Percentiles rank a stretch among this genome's conserved stretches.
phyloP scores from a whole-genome alignment of 2,329 filamentous ascomycete genomes.

The Scedosporium boydii region DNA sequence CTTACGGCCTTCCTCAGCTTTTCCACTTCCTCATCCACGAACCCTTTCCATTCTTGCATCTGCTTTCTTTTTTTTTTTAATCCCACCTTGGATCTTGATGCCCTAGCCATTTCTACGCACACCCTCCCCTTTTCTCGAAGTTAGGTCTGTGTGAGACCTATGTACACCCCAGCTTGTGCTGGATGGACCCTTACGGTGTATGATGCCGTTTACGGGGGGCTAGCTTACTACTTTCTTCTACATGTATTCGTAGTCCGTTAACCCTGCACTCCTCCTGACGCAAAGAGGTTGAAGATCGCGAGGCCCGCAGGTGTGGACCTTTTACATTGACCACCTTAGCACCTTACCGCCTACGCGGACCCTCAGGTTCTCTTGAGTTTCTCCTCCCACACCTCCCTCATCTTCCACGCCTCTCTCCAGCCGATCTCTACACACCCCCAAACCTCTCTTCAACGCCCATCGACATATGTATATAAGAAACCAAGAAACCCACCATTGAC shows the following conservation, averaged over 20 bases:
- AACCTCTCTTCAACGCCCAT: not conserved
- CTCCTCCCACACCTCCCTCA: not conserved
- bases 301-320: not conserved
- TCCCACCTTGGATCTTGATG: not conserved
- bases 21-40: not conserved
- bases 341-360: not conserved
- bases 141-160: not conserved
- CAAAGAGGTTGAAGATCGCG: constrained; percentile 1
- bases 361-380: not conserved
- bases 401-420: not conserved
- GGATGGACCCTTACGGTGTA: not conserved
- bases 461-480: constrained; percentile 1
- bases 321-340: not conserved
- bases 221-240: not conserved
- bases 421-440: not conserved
- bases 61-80: not conserved
- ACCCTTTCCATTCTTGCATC: not conserved
- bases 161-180: not conserved
- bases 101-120: not conserved
- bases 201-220: not conserved
- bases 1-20: not conserved
- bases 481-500: not conserved
- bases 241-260: not conserved
- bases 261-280: not conserved
- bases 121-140: not conserved